Conservation (phyloP, 371 early-diverging fungal species). For the Syncephalastrum sp. region DNA sequence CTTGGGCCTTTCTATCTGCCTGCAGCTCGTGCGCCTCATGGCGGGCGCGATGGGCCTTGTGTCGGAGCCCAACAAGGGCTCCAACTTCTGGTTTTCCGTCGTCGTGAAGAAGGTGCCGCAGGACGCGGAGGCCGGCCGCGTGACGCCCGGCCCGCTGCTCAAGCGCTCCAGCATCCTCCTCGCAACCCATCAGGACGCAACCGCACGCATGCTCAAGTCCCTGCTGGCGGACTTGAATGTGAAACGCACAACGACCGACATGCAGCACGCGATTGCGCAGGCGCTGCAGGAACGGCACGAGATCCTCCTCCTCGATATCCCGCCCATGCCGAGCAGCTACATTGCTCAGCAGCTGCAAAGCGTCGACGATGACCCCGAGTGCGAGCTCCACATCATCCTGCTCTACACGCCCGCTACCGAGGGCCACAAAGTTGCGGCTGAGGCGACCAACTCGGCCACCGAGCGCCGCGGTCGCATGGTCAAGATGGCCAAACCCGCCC, state of each 20-base stretch:
- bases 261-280: slow-evolving; percentile 39
- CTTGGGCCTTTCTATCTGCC: slow-evolving; percentile 60
- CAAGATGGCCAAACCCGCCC: slow-evolving; percentile 59
- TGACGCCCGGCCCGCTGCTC: slow-evolving; percentile 20
- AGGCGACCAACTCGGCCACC: slow-evolving; percentile 38
- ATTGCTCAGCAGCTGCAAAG: slow-evolving; percentile 43
- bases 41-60: slow-evolving; percentile 53
- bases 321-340: slow-evolving; percentile 37
- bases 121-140: slow-evolving; percentile 11
- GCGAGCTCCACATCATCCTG: slow-evolving; percentile 42
- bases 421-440: slow-evolving; percentile 43
- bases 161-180: slow-evolving; percentile 32
- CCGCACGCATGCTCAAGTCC: slow-evolving; percentile 38
- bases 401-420: slow-evolving; percentile 47
- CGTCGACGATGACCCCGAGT: slow-evolving; percentile 47
- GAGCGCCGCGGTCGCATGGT: slow-evolving; percentile 45
- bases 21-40: slow-evolving; percentile 59
- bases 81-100: slow-evolving; percentile 60
- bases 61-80: slow-evolving; percentile 50
- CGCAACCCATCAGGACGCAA: slow-evolving; percentile 33
- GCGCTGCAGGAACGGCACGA: slow-evolving; percentile 42
- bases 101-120: slow-evolving; percentile 29
- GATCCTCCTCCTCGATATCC: slow-evolving; percentile 40
- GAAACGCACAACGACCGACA: slow-evolving; percentile 24
- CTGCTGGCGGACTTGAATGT: slow-evolving; percentile 30